Base-by-base conservation (phyloP, 129 eudicot genomes). In the Artemisia annua region DNA sequence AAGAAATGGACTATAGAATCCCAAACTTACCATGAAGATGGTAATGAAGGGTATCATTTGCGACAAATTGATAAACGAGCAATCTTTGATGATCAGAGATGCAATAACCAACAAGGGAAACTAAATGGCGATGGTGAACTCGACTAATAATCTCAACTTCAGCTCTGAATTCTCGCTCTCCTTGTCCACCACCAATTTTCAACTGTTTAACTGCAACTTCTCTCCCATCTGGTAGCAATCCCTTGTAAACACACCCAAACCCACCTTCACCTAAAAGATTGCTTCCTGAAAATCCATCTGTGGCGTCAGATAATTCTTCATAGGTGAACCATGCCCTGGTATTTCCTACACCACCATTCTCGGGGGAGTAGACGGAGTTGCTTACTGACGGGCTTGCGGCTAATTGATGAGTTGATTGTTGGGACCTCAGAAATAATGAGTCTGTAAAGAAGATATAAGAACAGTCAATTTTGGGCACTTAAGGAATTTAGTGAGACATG, bases 81-180 rank as follows among this genome's bases (percentile, higher is more conserved):
- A 94, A 69, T 80, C 97, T 88, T 75, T 94, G 96, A 68, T 77
- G 76, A 4, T 88, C 93, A 32, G 89, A 77, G n/a, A 88, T 94
- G 79, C 98, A 94, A 43, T 94, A 94, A 65, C 98, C 98, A 60
- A 94, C 97, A 85, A 90, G 93, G 48, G 97, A 80, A 44, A 94
- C 98, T 70, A 94, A 83, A 88, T 94, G 94, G 35, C 97, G 89
- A 71, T 94, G 98, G 62, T 94, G 98, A 39, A 94, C 91, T 67
- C 98, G 82, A 68, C 98, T 85, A 64, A 94, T 90, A 67, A 90
- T 90, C 84, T 94, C 98, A 44, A 94, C 97, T 82, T 94, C 98
- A 0, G 98, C 98, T 76, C 81, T 83, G 63, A 94, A 94, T 71
- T 94, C 98, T 3, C 98, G 93, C 63, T 94, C 98, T 20, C 98